Percentiles rank a stretch among this genome's conserved stretches.
Conservation (phyloP, 1,284 basidiomycete genomes). For the Melampsora larici-populina region DNA sequence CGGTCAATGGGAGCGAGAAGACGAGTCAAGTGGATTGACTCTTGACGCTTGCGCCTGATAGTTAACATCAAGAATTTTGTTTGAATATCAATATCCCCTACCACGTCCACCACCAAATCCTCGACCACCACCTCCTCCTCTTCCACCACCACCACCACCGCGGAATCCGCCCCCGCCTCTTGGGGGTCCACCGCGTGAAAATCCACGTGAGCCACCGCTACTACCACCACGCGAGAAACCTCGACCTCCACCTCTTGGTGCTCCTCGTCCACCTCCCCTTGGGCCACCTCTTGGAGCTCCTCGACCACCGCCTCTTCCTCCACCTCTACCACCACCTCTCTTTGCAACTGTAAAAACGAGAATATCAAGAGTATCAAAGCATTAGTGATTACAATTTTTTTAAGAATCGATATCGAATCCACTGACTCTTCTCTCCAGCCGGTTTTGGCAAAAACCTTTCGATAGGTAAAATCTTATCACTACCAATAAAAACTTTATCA, state of each 20-base stretch:
- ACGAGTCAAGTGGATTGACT: no score
- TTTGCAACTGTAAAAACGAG: slow-evolving; percentile 44
- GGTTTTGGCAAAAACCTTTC: slow-evolving; percentile 98
- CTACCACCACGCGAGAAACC: slow-evolving; percentile 44
- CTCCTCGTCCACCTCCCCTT: slow-evolving; percentile 58
- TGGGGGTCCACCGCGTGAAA: slow-evolving; percentile 34
- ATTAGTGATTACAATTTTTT: slow-evolving; percentile 45
- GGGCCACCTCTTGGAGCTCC: slow-evolving; percentile 41
- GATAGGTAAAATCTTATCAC: slow-evolving; percentile 92
- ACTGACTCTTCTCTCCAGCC: slow-evolving; percentile 63
- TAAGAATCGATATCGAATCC: slow-evolving; percentile 42
- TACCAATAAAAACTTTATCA: slow-evolving; percentile 95
- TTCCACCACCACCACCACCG: slow-evolving; percentile 48
- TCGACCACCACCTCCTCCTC: slow-evolving; percentile 55
- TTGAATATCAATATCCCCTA: slow-evolving; percentile 56
- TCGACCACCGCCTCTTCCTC: slow-evolving; percentile 47
- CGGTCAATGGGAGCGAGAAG: no score
- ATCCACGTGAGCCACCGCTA: slow-evolving; percentile 5
- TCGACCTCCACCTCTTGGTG: slow-evolving; percentile 57
- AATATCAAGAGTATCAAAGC: not conserved
- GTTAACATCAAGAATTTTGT: slow-evolving; percentile 47
- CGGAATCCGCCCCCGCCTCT: slow-evolving; percentile 50
- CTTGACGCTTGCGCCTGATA: no score
- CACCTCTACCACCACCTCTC: slow-evolving; percentile 54
- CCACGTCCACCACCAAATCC: slow-evolving; percentile 57